Base-by-base conservation (phyloP, 202 grass and related monocot genomes). In the Setaria viridis region DNA sequence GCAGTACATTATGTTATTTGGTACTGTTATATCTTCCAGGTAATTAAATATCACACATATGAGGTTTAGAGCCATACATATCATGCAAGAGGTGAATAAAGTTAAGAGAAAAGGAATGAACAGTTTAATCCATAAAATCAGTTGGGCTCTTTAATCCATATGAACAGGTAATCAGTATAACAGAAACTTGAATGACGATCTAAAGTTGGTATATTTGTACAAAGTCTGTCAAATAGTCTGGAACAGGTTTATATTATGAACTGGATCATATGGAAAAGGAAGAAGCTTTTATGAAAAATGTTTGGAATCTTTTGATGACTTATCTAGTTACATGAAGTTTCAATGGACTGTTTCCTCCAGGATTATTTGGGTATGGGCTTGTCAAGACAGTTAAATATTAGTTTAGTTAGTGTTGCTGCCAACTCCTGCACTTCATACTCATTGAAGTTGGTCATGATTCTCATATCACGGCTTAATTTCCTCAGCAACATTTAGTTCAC, bases 1-100 rank as follows among this genome's bases (percentile, higher is more conserved):
- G 48, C 91, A 92, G 57, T 98, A 94, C 88, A 85, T 95, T 67
- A 98, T 95, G 93, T 79, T 95, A 70, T 85, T 90, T 74, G 95
- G 95, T 86, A 82, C 81, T 77, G 63, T 98, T 82, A 75, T 85
- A 77, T 94, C 93, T 62, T 98, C 96, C 63, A 95, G 82, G 96
- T 98, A 95, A 92, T 81, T 77, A 15, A 45, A 62, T 86, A 71
- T 80, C 80, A 80, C 51, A 53, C 80, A 86, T 82, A 54, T 37
- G 59, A 90, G 10, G 34, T 59, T 80, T 63, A 79, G 51, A 89
- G 77, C 33, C 62, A 85, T 76, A 75, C 17, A 35, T 70, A 69
- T 57, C 62, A 69, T 45, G 55, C 62, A 60, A 19, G 84, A 58
- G 39, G 34, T 11, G 67, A 16, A 68, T 32, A 59, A 80, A 75